Conservation (phyloP, 129 eudicot genomes). For the Scalesia atractyloides region DNA sequence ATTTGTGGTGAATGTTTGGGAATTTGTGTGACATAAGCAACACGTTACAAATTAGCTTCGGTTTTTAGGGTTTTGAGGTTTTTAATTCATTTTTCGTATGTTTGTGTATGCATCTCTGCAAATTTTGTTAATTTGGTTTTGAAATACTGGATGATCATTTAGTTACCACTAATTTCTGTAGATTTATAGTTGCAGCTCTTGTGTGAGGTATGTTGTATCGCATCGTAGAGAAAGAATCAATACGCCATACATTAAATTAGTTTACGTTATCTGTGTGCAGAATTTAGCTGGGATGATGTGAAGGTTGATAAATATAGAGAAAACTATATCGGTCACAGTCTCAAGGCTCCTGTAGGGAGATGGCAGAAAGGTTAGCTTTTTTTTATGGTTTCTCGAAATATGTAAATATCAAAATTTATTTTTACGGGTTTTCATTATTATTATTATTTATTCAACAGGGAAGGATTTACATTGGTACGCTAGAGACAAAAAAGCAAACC, state of each 20-base stretch:
- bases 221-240: background rate
- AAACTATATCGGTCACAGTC: constrained; percentile 91
- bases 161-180: background rate
- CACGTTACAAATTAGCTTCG: background rate
- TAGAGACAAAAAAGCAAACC: constrained; percentile 64
- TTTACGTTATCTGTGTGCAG: constrained; percentile 43
- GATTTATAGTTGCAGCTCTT: constrained; percentile 14
- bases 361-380: constrained; percentile 95
- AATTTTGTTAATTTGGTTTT: background rate
- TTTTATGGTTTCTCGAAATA: background rate
- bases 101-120: background rate
- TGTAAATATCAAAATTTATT: background rate
- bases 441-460: constrained; percentile 43
- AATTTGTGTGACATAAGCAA: background rate
- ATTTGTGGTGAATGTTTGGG: background rate
- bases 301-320: constrained; percentile 95
- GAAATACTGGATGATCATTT: background rate
- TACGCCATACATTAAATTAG: background rate
- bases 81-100: background rate
- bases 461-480: constrained; percentile 94
- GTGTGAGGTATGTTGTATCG: background rate
- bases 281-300: constrained; percentile 97
- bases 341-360: constrained; percentile 99
- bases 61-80: constrained; percentile 37
- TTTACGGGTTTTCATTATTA: background rate